Evolutionary conservation across 2,329 filamentous ascomycete genomes (phyloP).

Genomic region (Diaporthe vaccinii): DNA sequence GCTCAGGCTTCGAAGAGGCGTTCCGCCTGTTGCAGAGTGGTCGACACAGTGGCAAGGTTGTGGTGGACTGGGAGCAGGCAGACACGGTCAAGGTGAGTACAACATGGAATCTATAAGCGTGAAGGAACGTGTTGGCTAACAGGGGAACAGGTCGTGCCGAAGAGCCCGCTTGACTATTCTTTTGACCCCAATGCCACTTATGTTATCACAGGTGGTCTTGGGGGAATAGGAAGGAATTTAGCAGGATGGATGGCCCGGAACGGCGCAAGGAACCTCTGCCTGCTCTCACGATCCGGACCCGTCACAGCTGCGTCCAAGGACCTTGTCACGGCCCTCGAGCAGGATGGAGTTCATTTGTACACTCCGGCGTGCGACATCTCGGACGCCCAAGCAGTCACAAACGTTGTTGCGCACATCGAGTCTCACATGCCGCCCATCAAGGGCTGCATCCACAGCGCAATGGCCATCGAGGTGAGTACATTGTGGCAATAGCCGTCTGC

Average conservation of each 20-base stretch:
- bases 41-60: background rate
- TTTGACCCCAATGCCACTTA: too few species aligned
- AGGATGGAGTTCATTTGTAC: too few species aligned
- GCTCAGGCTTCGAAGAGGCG: background rate
- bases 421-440: too few species aligned
- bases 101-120: background rate
- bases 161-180: too few species aligned
- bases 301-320: too few species aligned
- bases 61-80: background rate
- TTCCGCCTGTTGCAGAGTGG: background rate
- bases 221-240: background rate
- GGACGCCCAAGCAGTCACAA: too few species aligned
- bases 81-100: background rate
- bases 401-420: too few species aligned
- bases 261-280: background rate
- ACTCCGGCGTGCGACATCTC: too few species aligned
- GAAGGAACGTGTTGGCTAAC: background rate
- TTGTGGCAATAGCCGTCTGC: too few species aligned
- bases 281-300: background rate
- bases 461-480: too few species aligned
- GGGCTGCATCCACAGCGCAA: too few species aligned
- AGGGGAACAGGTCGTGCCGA: background rate
- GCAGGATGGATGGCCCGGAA: background rate
- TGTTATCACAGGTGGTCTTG: background rate
- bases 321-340: too few species aligned